A percentile compares a stretch with the other conserved stretches of the same genome.
These are phyloP conservation scores for Eutrema heterophyllum DNA, from an alignment of 345 rosid species.

Conservation along the genomic window DNA sequence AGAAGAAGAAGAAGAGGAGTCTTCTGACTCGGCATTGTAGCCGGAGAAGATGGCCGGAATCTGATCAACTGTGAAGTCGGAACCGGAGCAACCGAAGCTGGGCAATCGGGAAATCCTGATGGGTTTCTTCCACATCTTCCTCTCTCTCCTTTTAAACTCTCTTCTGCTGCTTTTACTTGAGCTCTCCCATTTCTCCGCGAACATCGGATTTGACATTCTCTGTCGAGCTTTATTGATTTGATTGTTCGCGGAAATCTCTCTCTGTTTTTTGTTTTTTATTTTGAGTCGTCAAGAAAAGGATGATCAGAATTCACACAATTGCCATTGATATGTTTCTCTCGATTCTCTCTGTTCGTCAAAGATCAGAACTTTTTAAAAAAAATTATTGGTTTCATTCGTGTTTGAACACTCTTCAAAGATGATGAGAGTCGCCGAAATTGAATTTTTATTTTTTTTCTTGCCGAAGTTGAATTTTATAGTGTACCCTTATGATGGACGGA, in stretches of 20 bases:
- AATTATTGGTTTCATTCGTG: conserved; percentile 8
- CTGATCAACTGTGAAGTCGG: conserved; percentile 22
- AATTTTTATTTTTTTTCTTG: not conserved
- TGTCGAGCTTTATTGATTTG: conserved; percentile 3
- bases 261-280: not conserved
- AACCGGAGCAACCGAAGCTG: conserved; percentile 29
- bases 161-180: conserved; percentile 22
- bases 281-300: not conserved
- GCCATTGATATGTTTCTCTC: not conserved
- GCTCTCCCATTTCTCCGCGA: conserved; percentile 24
- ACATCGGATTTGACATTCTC: conserved; percentile 28
- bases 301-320: not conserved
- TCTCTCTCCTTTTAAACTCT: conserved; percentile 25
- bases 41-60: conserved; percentile 26
- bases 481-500: not conserved
- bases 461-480: not conserved
- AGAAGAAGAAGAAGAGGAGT: conserved; percentile 39
- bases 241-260: conserved; percentile 12
- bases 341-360: conserved; percentile 9
- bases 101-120: conserved; percentile 38
- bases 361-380: not conserved
- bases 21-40: conserved; percentile 34
- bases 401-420: conserved; percentile 24
- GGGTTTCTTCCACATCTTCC: conserved; percentile 45
- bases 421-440: conserved; percentile 23